Conservation (phyloP, 352 stramenopile species). For the Pythium plurisporium region DNA sequence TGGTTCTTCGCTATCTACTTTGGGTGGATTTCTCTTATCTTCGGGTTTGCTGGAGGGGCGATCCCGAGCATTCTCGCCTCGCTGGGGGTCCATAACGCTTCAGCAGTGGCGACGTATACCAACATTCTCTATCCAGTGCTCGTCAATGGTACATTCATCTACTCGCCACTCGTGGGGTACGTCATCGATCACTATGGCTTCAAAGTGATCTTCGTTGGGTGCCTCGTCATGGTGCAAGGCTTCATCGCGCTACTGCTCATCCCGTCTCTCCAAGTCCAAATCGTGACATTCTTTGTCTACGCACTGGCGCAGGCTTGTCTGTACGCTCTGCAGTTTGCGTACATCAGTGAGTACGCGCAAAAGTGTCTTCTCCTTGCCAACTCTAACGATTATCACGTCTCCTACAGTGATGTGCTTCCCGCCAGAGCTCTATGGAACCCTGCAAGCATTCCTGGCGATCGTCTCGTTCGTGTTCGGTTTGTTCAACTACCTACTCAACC, state of each 20-base stretch:
- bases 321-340: constrained; percentile 81
- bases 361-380: constrained; percentile 15
- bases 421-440: constrained; percentile 64
- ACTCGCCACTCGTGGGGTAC: constrained; percentile 67
- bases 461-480: constrained; percentile 65
- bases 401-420: constrained; percentile 76
- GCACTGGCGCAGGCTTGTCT: constrained; percentile 72
- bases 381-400: constrained; percentile 13
- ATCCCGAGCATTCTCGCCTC: constrained; percentile 65
- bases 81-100: constrained; percentile 23
- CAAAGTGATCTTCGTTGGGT: constrained; percentile 66
- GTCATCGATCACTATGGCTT: constrained; percentile 78
- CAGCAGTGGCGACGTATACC: constrained; percentile 43
- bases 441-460: constrained; percentile 71
- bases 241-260: constrained; percentile 64
- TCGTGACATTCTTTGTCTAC: constrained; percentile 68
- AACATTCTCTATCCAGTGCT: constrained; percentile 70
- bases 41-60: constrained; percentile 69
- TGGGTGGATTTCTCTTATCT: constrained; percentile 78
- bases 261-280: constrained; percentile 49
- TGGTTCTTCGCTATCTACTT: constrained; percentile 80
- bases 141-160: constrained; percentile 79
- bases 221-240: constrained; percentile 56
- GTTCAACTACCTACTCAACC: constrained; percentile 73
- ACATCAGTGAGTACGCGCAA: too few relatives aligned